Conservation (phyloP, 23 red algal species). For the Agarophyton chilense region DNA sequence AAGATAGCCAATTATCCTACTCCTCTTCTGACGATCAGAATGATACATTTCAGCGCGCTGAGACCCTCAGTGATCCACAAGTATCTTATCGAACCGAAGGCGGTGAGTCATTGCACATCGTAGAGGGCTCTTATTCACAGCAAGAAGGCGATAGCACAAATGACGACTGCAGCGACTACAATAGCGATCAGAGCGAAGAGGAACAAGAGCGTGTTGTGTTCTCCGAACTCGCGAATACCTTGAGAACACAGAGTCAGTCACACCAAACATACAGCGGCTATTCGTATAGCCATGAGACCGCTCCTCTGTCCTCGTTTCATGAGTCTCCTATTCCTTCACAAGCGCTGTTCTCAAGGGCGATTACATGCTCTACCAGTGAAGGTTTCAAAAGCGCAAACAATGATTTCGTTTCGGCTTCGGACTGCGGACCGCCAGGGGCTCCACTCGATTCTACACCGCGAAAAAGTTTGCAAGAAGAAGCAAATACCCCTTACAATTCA, state of each 20-base stretch:
- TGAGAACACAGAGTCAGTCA: neutral
- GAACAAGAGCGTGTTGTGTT: neutral
- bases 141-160: neutral
- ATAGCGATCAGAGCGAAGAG: neutral
- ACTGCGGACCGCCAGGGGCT: neutral
- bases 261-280: slow-evolving; percentile 18
- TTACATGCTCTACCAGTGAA: neutral
- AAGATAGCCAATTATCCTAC: neutral
- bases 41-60: slow-evolving; percentile 7
- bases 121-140: slow-evolving; percentile 1
- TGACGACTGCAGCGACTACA: neutral
- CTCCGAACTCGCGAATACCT: neutral
- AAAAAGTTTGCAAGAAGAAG: neutral
- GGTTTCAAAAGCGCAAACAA: neutral
- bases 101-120: slow-evolving; percentile 14
- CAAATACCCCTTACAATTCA: neutral
- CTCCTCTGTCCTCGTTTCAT: slow-evolving; percentile 10
- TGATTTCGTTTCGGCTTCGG: neutral
- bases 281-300: neutral
- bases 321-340: slow-evolving; percentile 3
- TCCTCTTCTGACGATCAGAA: neutral
- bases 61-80: neutral
- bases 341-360: slow-evolving; percentile 3
- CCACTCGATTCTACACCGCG: neutral
- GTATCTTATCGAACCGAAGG: slow-evolving; percentile 22